These are phyloP conservation scores for Trametes hirsuta DNA, from an alignment of 1,284 basidiomycete species.

Conservation along the genomic window DNA sequence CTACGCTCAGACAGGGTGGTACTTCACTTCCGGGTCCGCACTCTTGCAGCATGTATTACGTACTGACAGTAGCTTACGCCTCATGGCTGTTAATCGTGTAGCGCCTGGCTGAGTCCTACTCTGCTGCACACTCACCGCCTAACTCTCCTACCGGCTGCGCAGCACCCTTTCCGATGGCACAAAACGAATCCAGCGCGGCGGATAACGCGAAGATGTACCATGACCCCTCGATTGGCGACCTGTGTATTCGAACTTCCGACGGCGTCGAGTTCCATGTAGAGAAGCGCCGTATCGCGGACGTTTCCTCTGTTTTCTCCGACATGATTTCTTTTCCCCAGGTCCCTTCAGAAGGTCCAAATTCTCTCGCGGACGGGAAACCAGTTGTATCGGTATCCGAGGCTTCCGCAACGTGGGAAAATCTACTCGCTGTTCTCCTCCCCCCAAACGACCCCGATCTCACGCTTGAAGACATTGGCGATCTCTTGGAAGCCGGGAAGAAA, in stretches of 20 bases:
- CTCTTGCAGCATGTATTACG: too few species aligned
- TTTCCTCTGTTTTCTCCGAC: slow-evolving; percentile 31
- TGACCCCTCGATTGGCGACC: slow-evolving; percentile 16
- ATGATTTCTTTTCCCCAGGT: slow-evolving; percentile 2
- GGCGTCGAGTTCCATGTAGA: slow-evolving; percentile 15
- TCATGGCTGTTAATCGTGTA: too few species aligned
- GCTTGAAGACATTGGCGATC: slow-evolving; percentile 24
- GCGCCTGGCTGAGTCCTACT: too few species aligned
- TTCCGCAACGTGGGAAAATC: neutral
- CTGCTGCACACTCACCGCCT: too few species aligned
- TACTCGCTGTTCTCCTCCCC: neutral
- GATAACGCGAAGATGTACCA: neutral
- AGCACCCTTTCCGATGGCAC: too few species aligned
- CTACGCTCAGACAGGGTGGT: too few species aligned
- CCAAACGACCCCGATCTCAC: slow-evolving; percentile 5
- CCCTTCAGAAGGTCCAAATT: neutral
- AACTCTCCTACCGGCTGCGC: too few species aligned
- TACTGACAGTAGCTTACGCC: too few species aligned
- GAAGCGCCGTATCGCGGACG: slow-evolving; percentile 7
- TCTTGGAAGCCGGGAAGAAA: slow-evolving; percentile 37
- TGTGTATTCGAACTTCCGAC: slow-evolving; percentile 35
- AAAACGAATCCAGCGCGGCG: too few species aligned
- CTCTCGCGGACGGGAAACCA: neutral
- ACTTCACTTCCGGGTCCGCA: too few species aligned
- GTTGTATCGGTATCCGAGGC: slow-evolving; percentile 3